Percentiles rank a stretch among this genome's conserved stretches.
Conservation (phyloP, 495 filamentous ascomycete species). For the Penicillium longicatenatum region DNA sequence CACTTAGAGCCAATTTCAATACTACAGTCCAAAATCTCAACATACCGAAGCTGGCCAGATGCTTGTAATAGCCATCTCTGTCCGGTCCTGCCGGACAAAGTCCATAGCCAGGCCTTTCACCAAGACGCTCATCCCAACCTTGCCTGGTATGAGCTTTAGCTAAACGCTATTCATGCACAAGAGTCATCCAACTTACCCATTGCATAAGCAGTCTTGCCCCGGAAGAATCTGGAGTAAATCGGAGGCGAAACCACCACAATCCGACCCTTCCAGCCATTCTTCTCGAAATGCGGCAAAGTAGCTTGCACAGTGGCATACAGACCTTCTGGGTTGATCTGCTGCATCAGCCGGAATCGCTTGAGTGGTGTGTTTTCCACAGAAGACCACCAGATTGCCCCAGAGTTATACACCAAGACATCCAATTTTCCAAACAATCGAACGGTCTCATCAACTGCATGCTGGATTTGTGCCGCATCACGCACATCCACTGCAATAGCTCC, state of each 20-base stretch:
- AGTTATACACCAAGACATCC: constrained; percentile 80
- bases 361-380: constrained; percentile 72
- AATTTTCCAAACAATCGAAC: constrained; percentile 63
- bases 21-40: constrained; percentile 7
- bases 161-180: background rate
- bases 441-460: constrained; percentile 61
- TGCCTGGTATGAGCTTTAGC: constrained; percentile 38
- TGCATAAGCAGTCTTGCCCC: constrained; percentile 86
- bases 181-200: constrained; percentile 54
- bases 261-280: constrained; percentile 56
- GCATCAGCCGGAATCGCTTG: constrained; percentile 81
- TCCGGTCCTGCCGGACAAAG: constrained; percentile 64
- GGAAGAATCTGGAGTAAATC: constrained; percentile 82
- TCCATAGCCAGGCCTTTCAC: constrained; percentile 85
- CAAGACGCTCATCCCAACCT: constrained; percentile 81
- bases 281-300: constrained; percentile 60
- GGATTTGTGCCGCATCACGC: constrained; percentile 62
- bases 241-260: constrained; percentile 84
- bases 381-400: constrained; percentile 86
- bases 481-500: constrained; percentile 72
- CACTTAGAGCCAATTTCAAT: background rate
- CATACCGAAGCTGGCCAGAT: constrained; percentile 79
- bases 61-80: constrained; percentile 74
- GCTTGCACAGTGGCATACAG: constrained; percentile 63
- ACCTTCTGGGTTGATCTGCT: constrained; percentile 77